Base-by-base conservation (phyloP, 805 yeast genomes). In the Blastobotrys terrestris region DNA sequence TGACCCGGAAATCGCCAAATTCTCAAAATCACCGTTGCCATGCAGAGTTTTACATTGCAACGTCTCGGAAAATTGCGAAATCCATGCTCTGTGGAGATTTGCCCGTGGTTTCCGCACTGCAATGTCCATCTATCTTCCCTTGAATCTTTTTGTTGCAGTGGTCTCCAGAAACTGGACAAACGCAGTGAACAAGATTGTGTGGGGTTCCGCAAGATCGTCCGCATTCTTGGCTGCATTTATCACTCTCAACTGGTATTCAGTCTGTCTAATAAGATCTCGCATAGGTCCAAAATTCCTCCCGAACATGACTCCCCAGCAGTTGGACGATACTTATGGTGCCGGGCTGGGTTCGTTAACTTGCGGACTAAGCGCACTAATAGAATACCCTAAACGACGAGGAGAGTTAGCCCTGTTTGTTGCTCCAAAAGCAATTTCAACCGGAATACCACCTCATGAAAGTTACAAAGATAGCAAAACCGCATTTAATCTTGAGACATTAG, bases 331-430 rank as follows among this genome's bases (percentile, higher is more conserved):
- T 3, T 62, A 66, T 18, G 76, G 69, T 1, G 76, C 77, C 3
- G 60, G 68, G 2, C 58, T 67, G n/a, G 80, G 79, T 1, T 63
- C 73, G n/a, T 26, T 69, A 3, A 49, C 63, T 16, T 71, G 77
- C 56, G 79, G 80, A 3, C 65, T 73, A 54, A 71, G 78, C 55
- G 63, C 72, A 31, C 64, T 69, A 35, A 60, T 73, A 35, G 79
- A 76, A 52, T 64, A 66, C 3, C 66, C 69, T 1, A 69, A 63
- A 49, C 63, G 80, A 26, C 66, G 79, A 20, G 72, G 76, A 49
- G 80, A 76, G 55, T 71, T 76, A 63, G 77, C 78, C 0, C 65
- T 76, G 22, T 76, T 76, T 58, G 78, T 73, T 22, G 75, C 77
- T 6, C 77, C 63, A 14, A 55, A 57, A 44, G 63, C 63, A 11